Evolutionary conservation across 2,329 filamentous ascomycete genomes (phyloP), one percentile per base, ranked within the genome.

Genomic region (Fusarium sp.): DNA sequence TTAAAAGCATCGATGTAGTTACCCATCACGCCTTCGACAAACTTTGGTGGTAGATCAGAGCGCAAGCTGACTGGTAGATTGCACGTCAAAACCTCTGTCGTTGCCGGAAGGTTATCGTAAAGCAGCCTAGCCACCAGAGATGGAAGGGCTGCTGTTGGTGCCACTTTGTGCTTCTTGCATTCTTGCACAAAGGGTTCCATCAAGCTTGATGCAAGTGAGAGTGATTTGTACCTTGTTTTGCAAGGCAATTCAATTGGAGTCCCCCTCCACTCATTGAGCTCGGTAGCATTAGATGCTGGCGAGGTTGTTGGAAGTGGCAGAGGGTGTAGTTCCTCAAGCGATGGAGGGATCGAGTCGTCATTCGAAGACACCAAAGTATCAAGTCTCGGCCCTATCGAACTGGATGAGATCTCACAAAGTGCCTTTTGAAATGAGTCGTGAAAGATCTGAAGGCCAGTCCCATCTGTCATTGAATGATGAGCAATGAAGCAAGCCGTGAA

Each of bases 1-100:
- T 63, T 63, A 37, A 62, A 63, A 1, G 44, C 57, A 37, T 63
- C 57, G 2, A 63, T 63, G 17, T 10, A 63, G 14, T 63, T 62
- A 5, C 60, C 60, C 18, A 63, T 32, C 2, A 41, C 32, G 1
- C 18, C 17, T 9, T 63, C 60, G 4, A 63, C 44, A 15, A 33
- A 17, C 10, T 53, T 63, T 2, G 37, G 57, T 0, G 60, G 60
- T 15, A 62, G 30, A 2, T 63, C 60, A 1, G 60, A 27, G 8
- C 57, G 17, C 2, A 63, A 18, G 12, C 37, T 63, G 3, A 63
- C 60, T 6, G 60, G 60, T 5, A 63, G 20, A 2, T 63, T 62
- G 38, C 57, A 63, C 7, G 45, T 62, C 18, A 62, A 41, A 18
- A 17, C 32, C 17, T 44, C 60, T 2, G 38, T 18, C 17, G 32